Base-by-base conservation (phyloP, 2,329 filamentous ascomycete genomes). In the Aspergillaceae sp. region DNA sequence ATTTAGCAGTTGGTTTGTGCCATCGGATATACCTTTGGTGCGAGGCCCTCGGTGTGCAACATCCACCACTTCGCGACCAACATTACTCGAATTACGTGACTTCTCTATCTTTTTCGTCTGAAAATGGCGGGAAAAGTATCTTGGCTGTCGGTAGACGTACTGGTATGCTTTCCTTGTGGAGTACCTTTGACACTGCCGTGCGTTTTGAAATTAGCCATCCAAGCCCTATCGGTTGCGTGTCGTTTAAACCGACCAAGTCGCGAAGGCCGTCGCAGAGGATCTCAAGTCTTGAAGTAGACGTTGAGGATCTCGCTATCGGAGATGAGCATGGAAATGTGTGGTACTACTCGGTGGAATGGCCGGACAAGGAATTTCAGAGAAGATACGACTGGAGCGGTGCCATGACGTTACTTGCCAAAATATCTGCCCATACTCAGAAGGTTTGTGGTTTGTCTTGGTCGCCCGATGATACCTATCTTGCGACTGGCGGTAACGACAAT, bases 381-480 rank as follows among this genome's bases (percentile, higher is more conserved):
- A 74, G 87, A 4, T 79, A 84, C 60, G 78, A 77, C 43, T 94
- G 87, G 87, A 76, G 80, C 29, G 89, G 90, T 9, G 77, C 82
- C 32, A 83, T 94, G 72, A 87, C 79, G 1, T 73, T 96, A 27
- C 71, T 95, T 43, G 83, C 85, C 26, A 82, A 83, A 53, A 83
- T 97, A 56, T 76, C 76, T 30, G 80, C 87, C 5, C 91, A 97
- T 62, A 80, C 76, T 1, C 89, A 96, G 66, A 90, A 97, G 60
- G 84, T 98, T 45, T 98, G 92, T 59, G 91, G 91, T 1, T 73
- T 98, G n/a, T 79, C 86, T 3, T 97, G 90, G 87, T 90, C 88
- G 3, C 72, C 74, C 3, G 80, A 87, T 57, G 88, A 88, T 3
- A 74, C 75, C 3, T 75, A 82, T 33, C 90, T 98, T 62, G 88